Evolutionary conservation across 139 green algal genomes (phyloP), one percentile per base, ranked within the genome.

Genomic region (Chlorella sp.): DNA sequence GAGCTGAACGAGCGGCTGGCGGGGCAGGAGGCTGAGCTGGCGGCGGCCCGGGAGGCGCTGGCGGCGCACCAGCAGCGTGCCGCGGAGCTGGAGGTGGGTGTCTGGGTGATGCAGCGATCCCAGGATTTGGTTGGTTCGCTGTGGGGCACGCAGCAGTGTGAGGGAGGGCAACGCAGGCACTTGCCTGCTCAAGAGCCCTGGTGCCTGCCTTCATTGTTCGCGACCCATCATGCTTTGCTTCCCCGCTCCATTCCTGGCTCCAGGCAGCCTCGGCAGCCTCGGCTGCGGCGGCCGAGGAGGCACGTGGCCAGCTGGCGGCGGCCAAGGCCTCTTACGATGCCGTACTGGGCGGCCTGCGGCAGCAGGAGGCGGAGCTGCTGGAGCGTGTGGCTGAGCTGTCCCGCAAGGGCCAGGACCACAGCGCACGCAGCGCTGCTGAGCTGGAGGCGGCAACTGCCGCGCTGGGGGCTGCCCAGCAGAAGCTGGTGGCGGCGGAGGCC

Each of bases 301-400:
- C 26, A 21, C 34, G 74, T 15, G 25, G 41, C 41, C 71, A 60
- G 47, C 73, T 65, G 73, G 73, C 73, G 6, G n/a, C 32, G 0
- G 55, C 73, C 13, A 20, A 32, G n/a, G 18, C 63, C 9, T 44
- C n/a, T 6, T 28, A 63, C 18, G 78, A 67, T 2, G 63, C 62
- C 21, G 41, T 75, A 30, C 63, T 83, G 17, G 3, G 4, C 21
- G 28, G 39, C 1, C 80, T 80, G 81, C 81, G 70, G 6, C 26
- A 17, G 36, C 80, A 74, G 34, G 81, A 86, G 51, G 81, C 69
- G 28, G 28, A 81, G 70, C 81, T 86, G 81, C 69, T 86, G 13
- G 56, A n/a, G 6, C 56, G 55, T 2, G 69, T 86, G 32, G 69
- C 69, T 25, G 47, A 70, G 69, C 81, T 81, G 25, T 21, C 21